phyloP scores from a whole-genome alignment of 129 eudicot genomes.

The Oenanthe sinensis region DNA sequence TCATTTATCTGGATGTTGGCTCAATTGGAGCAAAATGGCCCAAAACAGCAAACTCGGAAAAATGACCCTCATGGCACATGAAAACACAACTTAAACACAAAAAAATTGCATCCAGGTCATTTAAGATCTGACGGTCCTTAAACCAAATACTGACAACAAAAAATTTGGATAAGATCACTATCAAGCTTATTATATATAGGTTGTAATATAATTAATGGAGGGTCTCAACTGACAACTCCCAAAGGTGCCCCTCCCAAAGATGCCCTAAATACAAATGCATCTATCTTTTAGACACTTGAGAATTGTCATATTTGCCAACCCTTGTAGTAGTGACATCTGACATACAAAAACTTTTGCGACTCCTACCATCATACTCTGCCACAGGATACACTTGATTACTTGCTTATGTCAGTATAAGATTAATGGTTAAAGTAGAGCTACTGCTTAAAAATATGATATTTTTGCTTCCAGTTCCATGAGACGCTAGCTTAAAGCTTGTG shows the following conservation, averaged over 20 bases:
- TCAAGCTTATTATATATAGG: too few species aligned
- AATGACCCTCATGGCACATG: too few species aligned
- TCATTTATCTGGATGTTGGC: too few species aligned
- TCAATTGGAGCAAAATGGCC: too few species aligned
- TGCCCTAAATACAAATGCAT: neutral
- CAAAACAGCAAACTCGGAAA: too few species aligned
- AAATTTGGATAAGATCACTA: too few species aligned
- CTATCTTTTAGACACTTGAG: neutral
- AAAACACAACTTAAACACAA: too few species aligned
- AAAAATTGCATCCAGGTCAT: too few species aligned
- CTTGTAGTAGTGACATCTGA: neutral
- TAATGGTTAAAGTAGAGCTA: too few species aligned
- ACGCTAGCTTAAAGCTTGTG: neutral
- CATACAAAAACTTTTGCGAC: neutral
- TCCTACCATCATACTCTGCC: neutral
- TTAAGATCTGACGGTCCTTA: too few species aligned
- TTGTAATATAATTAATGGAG: neutral
- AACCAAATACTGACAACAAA: too few species aligned
- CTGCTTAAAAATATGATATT: too few species aligned
- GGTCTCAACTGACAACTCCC: neutral
- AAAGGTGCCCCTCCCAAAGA: neutral
- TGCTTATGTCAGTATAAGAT: neutral
- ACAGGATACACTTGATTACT: neutral
- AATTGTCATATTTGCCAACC: neutral
- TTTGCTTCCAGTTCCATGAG: constrained; percentile 32